A percentile compares a stretch with the other conserved stretches of the same genome.
Evolutionary conservation across 176 grass and related monocot species (phyloP).

Genomic region (Rhipidocladum racemiflorum): DNA sequence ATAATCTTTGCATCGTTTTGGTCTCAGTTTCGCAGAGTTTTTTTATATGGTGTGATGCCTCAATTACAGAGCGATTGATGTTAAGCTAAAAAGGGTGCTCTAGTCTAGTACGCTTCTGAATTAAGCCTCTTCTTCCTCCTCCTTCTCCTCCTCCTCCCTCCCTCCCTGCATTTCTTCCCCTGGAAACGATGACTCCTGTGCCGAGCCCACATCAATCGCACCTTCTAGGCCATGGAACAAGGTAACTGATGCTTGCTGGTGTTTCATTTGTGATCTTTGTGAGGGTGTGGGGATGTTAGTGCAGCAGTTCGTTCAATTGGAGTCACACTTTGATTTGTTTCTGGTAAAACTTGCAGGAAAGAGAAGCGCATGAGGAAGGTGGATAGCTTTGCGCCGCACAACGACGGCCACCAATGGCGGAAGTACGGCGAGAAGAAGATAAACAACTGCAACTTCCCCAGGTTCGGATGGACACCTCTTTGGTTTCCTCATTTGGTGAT

Average conservation of each 20-base stretch:
- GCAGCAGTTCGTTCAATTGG: slow-evolving; percentile 7
- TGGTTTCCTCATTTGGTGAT: background rate
- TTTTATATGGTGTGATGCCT: slow-evolving; percentile 27
- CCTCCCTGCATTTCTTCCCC: background rate
- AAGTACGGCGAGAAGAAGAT: slow-evolving; percentile 96
- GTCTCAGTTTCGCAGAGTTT: slow-evolving; percentile 14
- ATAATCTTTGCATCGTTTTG: slow-evolving; percentile 49
- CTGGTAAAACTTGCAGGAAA: slow-evolving; percentile 36
- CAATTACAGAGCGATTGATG: slow-evolving; percentile 25
- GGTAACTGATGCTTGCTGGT: background rate
- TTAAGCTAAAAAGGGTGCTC: slow-evolving; percentile 40
- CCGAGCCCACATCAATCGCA: slow-evolving; percentile 38
- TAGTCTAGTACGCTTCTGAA: slow-evolving; percentile 37
- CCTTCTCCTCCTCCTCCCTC: background rate
- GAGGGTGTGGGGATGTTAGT: background rate
- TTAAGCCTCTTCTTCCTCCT: slow-evolving; percentile 10
- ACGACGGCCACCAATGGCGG: slow-evolving; percentile 88
- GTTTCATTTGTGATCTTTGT: background rate
- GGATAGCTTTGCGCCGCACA: slow-evolving; percentile 62
- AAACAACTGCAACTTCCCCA: slow-evolving; percentile 61
- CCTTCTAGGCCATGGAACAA: slow-evolving; percentile 37
- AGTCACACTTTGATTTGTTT: background rate
- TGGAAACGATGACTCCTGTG: slow-evolving; percentile 46
- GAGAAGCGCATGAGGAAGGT: slow-evolving; percentile 53
- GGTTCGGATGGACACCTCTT: background rate